Percentiles rank a stretch among this genome's conserved stretches.
phyloP scores from a whole-genome alignment of 2,329 filamentous ascomycete genomes.

The Diaporthe ilicicola region DNA sequence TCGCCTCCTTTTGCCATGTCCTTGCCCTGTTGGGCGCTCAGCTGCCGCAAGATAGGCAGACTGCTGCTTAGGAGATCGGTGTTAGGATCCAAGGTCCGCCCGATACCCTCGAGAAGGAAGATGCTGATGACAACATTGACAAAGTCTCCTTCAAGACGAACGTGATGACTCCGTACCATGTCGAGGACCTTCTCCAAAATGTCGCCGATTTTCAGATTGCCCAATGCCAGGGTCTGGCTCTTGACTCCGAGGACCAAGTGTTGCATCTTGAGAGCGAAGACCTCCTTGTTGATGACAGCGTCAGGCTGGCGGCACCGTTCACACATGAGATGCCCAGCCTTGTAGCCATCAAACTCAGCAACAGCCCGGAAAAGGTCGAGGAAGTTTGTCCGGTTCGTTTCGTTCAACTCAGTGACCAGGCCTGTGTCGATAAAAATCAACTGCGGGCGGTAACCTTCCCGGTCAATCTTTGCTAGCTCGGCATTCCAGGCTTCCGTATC shows the following conservation, averaged over 20 bases:
- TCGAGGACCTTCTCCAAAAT: constrained; percentile 88
- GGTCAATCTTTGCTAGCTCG: constrained; percentile 79
- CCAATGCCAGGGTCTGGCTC: constrained; percentile 86
- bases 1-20: constrained; percentile 76
- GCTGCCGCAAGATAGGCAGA: constrained; percentile 86
- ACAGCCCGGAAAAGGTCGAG: constrained; percentile 94
- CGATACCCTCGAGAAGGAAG: constrained; percentile 91
- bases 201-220: constrained; percentile 95
- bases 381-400: constrained; percentile 87
- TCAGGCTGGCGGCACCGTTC: constrained; percentile 93
- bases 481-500: constrained; percentile 76
- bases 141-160: constrained; percentile 94
- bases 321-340: constrained; percentile 94
- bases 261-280: constrained; percentile 97
- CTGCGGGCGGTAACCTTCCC: constrained; percentile 90
- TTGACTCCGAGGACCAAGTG: constrained; percentile 93
- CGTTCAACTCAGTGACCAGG: constrained; percentile 91
- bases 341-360: constrained; percentile 96
- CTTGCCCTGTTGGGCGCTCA: constrained; percentile 80
- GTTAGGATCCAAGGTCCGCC: constrained; percentile 83
- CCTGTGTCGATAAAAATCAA: constrained; percentile 98
- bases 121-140: constrained; percentile 98
- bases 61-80: constrained; percentile 87
- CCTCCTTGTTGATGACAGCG: constrained; percentile 85
- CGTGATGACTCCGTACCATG: constrained; percentile 94